These are phyloP conservation scores for Wickerhamomyces strasburgensis DNA, from an alignment of 805 yeast genomes.

Conservation along the genomic window DNA sequence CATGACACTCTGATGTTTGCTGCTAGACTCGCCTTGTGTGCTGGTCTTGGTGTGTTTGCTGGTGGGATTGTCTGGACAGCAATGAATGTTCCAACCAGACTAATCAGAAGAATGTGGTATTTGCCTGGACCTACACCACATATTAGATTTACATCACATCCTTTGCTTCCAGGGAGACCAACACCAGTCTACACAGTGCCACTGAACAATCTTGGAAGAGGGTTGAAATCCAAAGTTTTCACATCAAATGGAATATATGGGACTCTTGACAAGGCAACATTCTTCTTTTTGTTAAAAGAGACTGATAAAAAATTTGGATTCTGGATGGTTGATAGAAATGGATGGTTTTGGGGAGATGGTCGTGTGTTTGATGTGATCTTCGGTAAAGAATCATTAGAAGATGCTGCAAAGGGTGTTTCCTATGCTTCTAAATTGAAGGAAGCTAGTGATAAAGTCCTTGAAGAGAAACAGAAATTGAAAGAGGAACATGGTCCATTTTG, in stretches of 20 bases:
- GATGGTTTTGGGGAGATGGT: constrained; percentile 93
- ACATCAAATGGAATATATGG: constrained; percentile 89
- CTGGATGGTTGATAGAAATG: constrained; percentile 75
- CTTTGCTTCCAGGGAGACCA: constrained; percentile 67
- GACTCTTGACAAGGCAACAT: constrained; percentile 67
- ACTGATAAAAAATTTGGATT: constrained; percentile 44
- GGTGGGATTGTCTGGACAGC: constrained; percentile 27
- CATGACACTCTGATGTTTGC: constrained; percentile 33
- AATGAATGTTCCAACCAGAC: constrained; percentile 58
- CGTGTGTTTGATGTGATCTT: constrained; percentile 77
- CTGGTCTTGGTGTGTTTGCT: constrained; percentile 38
- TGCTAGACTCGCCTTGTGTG: constrained; percentile 34
- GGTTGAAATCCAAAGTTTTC: constrained; percentile 64
- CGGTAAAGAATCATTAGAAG: constrained; percentile 72
- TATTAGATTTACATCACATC: constrained; percentile 67
- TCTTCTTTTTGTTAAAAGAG: constrained; percentile 70
- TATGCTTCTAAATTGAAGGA: constrained; percentile 20
- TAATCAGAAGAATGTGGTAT: constrained; percentile 73
- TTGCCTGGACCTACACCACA: constrained; percentile 53
- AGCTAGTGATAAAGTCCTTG: constrained; percentile 16
- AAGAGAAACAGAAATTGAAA: constrained; percentile 17
- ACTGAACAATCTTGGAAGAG: constrained; percentile 47
- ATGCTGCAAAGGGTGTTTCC: constrained; percentile 46
- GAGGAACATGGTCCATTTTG: constrained; percentile 20
- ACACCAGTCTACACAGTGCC: constrained; percentile 69